Base-by-base conservation (phyloP, 2,329 filamentous ascomycete genomes). In the Pyricularia sp. region DNA sequence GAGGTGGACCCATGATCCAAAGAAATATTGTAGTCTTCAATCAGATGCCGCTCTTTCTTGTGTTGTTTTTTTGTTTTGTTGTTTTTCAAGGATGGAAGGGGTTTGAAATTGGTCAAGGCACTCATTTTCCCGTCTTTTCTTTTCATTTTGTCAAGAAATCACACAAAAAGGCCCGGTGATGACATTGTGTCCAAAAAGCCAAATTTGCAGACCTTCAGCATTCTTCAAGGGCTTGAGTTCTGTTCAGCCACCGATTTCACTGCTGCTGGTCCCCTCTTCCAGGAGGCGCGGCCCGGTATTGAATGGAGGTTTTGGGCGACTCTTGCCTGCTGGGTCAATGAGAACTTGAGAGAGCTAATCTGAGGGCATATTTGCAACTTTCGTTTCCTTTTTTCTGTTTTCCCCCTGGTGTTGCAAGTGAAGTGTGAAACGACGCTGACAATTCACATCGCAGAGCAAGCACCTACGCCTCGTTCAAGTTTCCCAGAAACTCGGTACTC, bases 341-440 rank as follows among this genome's bases (percentile, higher is more conserved):
- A 74, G 75, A 76, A 76, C 75, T 66, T 60, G 72, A 75, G 75
- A 76, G 74, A 76, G 74, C 74, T 76, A 72, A 76, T 76, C 75
- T 76, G 75, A 76, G 75, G 74, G 75, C 71, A 65, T 35, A 4
- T 44, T 19, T 22, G 30, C 26, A n/a, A n/a, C 62, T 44, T 40
- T 19, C 3, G 53, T 31, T 62, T 9, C 10, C n/a, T 49, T 62
- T 53, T 57, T 59, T 26, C 55, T 22, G 33, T 49, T 30, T 53
- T 57, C 7, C 33, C 12, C 12, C 3, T 35, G 12, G 33, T 12
- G 10, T 28, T 53, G 13, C 40, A 49, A 49, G 22, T 57, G 1
- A 57, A 12, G 4, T 6, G 26, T 57, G 53, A 12, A 16, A 57
- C 9, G 22, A 57, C n/a, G 22, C 53, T 57, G 13, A 57, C 53